Percentiles rank a stretch among this genome's conserved stretches.
These are phyloP conservation scores for Phytophthora palmivora DNA, from an alignment of 352 stramenopile genomes.

Conservation along the genomic window DNA sequence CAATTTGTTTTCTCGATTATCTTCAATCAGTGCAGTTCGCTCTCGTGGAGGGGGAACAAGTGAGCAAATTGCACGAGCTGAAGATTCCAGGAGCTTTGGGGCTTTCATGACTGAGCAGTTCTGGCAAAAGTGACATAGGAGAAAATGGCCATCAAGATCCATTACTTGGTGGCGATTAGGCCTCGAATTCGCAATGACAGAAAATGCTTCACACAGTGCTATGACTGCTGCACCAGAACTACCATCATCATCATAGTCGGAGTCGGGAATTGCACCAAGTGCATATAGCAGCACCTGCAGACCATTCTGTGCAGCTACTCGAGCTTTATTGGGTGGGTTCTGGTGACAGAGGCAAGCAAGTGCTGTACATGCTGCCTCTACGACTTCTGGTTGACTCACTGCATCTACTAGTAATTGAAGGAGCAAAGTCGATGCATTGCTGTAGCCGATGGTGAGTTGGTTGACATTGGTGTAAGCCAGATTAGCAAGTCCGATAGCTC, in stretches of 20 bases:
- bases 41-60: constrained; percentile 56
- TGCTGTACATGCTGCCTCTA: constrained; percentile 56
- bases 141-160: constrained; percentile 65
- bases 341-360: constrained; percentile 67
- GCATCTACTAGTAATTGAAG: constrained; percentile 72
- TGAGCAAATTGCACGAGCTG: constrained; percentile 55
- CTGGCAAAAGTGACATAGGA: constrained; percentile 60
- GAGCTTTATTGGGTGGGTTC: constrained; percentile 73
- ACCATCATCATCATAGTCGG: constrained; percentile 35
- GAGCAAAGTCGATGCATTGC: constrained; percentile 63
- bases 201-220: constrained; percentile 58
- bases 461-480: constrained; percentile 73
- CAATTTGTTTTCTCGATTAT: constrained; percentile 67
- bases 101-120: constrained; percentile 34
- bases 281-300: constrained; percentile 77
- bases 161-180: constrained; percentile 55
- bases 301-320: constrained; percentile 67
- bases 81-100: constrained; percentile 47
- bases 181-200: constrained; percentile 52
- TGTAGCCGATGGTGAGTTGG: constrained; percentile 80
- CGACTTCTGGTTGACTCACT: constrained; percentile 39
- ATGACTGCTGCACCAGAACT: constrained; percentile 49
- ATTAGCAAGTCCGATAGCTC: constrained; percentile 67
- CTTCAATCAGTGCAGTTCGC: constrained; percentile 41
- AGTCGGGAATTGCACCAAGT: constrained; percentile 35